Evolutionary conservation across 495 filamentous ascomycete species (phyloP).

Genomic region (Talaromyces stipitatus): DNA sequence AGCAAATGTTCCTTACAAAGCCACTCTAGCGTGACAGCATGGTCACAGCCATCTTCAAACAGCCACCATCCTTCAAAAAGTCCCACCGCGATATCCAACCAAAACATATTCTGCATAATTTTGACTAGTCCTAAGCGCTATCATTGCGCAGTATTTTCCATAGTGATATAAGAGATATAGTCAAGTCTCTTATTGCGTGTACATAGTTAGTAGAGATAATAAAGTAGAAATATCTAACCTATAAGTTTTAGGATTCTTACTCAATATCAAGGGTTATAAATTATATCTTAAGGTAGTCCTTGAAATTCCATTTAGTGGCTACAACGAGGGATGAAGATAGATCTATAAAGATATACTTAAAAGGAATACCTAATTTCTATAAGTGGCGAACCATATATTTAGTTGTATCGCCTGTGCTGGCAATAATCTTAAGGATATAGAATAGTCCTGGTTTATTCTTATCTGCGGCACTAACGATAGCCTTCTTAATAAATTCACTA

Average conservation of each 20-base stretch:
- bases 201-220: conserved; percentile 40
- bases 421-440: no score
- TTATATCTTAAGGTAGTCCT: conserved; percentile 17
- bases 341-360: conserved; percentile 43
- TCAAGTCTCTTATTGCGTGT: conserved; percentile 36
- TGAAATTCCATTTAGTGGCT: conserved; percentile 20
- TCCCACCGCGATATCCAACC: conserved; percentile 41
- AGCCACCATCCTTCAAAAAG: conserved; percentile 45
- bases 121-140: conserved; percentile 38
- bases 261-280: conserved; percentile 34
- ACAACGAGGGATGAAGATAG: conserved; percentile 32
- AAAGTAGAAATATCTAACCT: conserved; percentile 22
- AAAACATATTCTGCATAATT: conserved; percentile 28
- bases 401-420: conserved; percentile 37
- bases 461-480: no score
- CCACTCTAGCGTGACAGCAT: conserved; percentile 20
- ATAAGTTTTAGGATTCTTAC: conserved; percentile 14
- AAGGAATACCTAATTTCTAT: conserved; percentile 9
- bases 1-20: conserved; percentile 25
- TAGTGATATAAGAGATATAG: conserved; percentile 20
- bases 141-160: conserved; percentile 27
- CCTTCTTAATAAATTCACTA: no score
- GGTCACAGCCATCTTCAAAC: conserved; percentile 36
- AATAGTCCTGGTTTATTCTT: no score
- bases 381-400: conserved; percentile 19